A percentile compares a stretch with the other conserved stretches of the same genome.
Conservation (phyloP, 2,329 filamentous ascomycete genomes). For the Macrophomina phaseolina region DNA sequence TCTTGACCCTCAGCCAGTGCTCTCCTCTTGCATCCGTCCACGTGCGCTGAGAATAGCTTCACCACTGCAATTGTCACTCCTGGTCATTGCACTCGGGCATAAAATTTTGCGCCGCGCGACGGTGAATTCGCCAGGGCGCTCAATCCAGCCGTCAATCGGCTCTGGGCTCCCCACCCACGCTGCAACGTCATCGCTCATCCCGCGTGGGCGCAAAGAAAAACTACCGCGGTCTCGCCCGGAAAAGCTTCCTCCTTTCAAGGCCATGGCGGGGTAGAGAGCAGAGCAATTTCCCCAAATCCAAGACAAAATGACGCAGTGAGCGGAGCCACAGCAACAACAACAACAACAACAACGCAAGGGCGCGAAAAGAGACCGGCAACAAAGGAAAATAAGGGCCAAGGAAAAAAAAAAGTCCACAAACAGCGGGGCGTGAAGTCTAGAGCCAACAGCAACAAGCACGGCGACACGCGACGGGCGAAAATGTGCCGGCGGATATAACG, state of each 20-base stretch:
- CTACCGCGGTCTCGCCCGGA: background rate
- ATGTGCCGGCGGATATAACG: conserved; percentile 1
- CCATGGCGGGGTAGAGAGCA: background rate
- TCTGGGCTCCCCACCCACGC: background rate
- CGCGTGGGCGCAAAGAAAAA: background rate
- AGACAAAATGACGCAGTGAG: conserved; percentile 11
- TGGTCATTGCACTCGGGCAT: background rate
- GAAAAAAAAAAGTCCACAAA: background rate
- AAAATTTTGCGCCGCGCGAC: background rate
- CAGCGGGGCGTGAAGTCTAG: background rate
- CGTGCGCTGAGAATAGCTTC: background rate
- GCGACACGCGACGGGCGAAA: too few species aligned
- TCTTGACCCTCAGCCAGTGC: background rate
- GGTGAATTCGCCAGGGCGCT: background rate
- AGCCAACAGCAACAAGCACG: background rate
- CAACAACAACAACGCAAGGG: background rate
- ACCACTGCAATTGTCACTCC: background rate
- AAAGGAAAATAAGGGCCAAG: too few species aligned
- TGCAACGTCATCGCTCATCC: background rate
- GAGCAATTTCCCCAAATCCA: background rate
- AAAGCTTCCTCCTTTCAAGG: background rate
- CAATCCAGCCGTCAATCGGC: background rate
- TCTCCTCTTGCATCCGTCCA: background rate
- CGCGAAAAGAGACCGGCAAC: too few species aligned
- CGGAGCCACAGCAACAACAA: background rate